These are phyloP conservation scores for Metarhizium rileyi DNA, from an alignment of 2,329 filamentous ascomycete species.

Conservation along the genomic window DNA sequence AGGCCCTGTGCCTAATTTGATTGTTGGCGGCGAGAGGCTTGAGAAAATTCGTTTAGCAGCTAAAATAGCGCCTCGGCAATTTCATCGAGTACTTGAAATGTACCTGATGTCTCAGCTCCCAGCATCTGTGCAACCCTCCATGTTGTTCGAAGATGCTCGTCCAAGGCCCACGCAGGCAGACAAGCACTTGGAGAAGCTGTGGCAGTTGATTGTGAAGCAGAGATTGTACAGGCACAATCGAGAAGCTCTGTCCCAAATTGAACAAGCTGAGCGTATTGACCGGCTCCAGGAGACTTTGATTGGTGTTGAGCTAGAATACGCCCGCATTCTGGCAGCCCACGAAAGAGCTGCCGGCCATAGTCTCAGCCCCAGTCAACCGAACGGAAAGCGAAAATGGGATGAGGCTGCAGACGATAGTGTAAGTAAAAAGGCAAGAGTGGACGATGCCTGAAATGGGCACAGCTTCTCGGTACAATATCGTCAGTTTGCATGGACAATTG, in stretches of 20 bases:
- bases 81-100: slow-evolving; percentile 66
- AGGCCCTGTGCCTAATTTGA: slow-evolving; percentile 36
- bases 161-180: slow-evolving; percentile 41
- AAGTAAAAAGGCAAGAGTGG: slow-evolving; percentile 37
- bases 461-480: neutral
- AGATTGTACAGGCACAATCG: slow-evolving; percentile 67
- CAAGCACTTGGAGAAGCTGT: slow-evolving; percentile 56
- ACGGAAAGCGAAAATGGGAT: slow-evolving; percentile 38
- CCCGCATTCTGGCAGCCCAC: slow-evolving; percentile 45
- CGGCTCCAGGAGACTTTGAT: slow-evolving; percentile 62
- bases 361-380: slow-evolving; percentile 12
- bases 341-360: slow-evolving; percentile 28
- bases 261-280: slow-evolving; percentile 56
- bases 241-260: slow-evolving; percentile 60
- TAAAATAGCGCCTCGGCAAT: slow-evolving; percentile 72
- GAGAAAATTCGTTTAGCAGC: slow-evolving; percentile 47
- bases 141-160: slow-evolving; percentile 32
- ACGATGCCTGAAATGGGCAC: slow-evolving; percentile 17
- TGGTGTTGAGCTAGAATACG: slow-evolving; percentile 63
- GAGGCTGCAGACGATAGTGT: slow-evolving; percentile 17
- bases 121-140: slow-evolving; percentile 42
- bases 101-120: slow-evolving; percentile 56
- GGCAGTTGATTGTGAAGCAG: slow-evolving; percentile 68
- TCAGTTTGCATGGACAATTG: neutral
- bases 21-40: slow-evolving; percentile 48